These are phyloP conservation scores for Neurospora sp. DNA, from an alignment of 2,329 filamentous ascomycete genomes.

Conservation along the genomic window DNA sequence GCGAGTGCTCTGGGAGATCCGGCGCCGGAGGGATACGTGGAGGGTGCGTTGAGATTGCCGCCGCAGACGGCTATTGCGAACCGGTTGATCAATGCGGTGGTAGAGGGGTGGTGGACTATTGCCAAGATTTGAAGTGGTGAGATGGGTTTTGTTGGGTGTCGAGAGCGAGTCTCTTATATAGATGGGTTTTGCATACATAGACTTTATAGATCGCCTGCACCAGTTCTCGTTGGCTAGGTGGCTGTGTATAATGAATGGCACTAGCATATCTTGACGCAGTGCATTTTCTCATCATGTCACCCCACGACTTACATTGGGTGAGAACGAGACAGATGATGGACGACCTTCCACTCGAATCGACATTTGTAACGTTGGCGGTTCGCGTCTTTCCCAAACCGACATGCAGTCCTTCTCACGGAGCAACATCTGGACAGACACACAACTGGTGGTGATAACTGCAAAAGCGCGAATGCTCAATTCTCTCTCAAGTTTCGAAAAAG, in stretches of 20 bases:
- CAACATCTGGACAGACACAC: background rate
- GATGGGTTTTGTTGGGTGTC: background rate
- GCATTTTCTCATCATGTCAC: background rate
- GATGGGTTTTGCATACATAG: background rate
- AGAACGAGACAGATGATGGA: background rate
- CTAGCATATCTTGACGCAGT: background rate
- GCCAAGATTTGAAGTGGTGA: slow-evolving; percentile 37
- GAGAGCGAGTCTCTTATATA: background rate
- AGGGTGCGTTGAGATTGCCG: slow-evolving; percentile 71
- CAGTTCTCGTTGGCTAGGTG: background rate
- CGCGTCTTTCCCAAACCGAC: background rate
- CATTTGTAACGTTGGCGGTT: background rate
- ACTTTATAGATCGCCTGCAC: background rate
- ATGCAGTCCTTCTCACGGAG: background rate
- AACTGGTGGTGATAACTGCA: background rate
- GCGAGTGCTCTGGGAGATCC: slow-evolving; percentile 57
- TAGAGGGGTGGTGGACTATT: slow-evolving; percentile 58
- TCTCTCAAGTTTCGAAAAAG: too few relatives aligned
- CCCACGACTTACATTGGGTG: background rate
- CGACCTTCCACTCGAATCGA: background rate
- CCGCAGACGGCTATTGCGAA: slow-evolving; percentile 87
- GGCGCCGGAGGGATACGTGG: slow-evolving; percentile 56
- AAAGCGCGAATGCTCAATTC: background rate
- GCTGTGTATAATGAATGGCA: background rate
- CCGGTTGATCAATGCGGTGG: slow-evolving; percentile 71